Evolutionary conservation across 768 basidiomycete species (phyloP).

Genomic region (Boletales sp.): DNA sequence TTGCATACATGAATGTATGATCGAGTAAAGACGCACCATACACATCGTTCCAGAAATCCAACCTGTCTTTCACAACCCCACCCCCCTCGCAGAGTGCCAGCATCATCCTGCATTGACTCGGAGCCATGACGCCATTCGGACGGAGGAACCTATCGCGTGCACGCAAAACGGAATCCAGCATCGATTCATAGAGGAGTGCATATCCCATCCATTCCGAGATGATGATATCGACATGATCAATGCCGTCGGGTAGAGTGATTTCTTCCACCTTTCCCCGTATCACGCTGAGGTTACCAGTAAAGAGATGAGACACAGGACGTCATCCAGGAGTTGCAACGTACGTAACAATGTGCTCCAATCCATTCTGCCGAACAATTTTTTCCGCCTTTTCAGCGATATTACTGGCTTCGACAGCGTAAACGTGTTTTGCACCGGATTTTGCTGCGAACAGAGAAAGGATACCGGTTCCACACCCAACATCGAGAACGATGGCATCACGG

Average conservation of each 20-base stretch:
- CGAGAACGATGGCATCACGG: constrained; percentile 82
- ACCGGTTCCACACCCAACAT: constrained; percentile 95
- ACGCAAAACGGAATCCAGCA: constrained; percentile 91
- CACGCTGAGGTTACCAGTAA: constrained; percentile 44
- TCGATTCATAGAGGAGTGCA: constrained; percentile 88
- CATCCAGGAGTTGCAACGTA: constrained; percentile 23
- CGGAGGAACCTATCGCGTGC: constrained; percentile 86
- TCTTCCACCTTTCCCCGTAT: constrained; percentile 91
- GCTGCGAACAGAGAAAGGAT: constrained; percentile 91
- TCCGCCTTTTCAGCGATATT: constrained; percentile 74
- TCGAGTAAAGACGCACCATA: constrained; percentile 56
- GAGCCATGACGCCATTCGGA: constrained; percentile 76
- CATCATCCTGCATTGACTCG: constrained; percentile 84
- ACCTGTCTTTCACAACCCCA: constrained; percentile 73
- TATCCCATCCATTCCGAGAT: constrained; percentile 99
- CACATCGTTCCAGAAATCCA: constrained; percentile 87
- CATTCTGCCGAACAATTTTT: constrained; percentile 76
- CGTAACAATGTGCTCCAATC: constrained; percentile 68
- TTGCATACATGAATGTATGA: neutral
- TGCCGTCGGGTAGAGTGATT: constrained; percentile 66
- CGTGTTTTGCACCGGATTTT: constrained; percentile 81
- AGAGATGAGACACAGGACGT: neutral
- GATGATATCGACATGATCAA: constrained; percentile 86
- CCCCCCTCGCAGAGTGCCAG: constrained; percentile 76
- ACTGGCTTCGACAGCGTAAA: constrained; percentile 90